Evolutionary conservation across 176 grass and related monocot genomes (phyloP).

Genomic region (Paspalum vaginatum): DNA sequence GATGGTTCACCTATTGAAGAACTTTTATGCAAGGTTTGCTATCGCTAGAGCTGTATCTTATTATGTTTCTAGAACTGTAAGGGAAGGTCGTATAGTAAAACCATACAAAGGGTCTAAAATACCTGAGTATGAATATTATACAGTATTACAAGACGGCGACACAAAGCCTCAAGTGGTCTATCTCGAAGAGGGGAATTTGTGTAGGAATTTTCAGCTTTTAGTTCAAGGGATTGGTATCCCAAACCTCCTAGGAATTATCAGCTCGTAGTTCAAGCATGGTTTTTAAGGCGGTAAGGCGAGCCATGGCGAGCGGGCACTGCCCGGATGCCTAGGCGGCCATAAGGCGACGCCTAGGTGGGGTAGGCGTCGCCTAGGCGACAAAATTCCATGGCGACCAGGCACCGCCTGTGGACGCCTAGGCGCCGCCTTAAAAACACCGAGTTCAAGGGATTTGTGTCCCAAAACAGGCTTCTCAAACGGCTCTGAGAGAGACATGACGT

Average conservation of each 20-base stretch:
- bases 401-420: no score
- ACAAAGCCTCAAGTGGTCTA: neutral
- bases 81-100: neutral
- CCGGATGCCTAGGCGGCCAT: no score
- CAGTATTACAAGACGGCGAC: neutral
- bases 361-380: no score
- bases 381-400: no score
- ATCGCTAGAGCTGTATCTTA: slow-evolving; percentile 19
- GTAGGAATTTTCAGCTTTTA: neutral
- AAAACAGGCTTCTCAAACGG: neutral
- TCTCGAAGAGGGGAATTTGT: neutral
- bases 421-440: neutral
- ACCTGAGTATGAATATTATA: neutral
- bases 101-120: neutral
- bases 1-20: slow-evolving; percentile 73
- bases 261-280: no score
- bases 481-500: neutral
- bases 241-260: neutral
- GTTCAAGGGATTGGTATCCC: neutral
- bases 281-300: no score
- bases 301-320: no score
- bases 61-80: neutral
- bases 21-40: slow-evolving; percentile 75
- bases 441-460: no score
- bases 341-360: no score